These are phyloP conservation scores for Eucalyptus tenuipes DNA, from an alignment of 345 rosid genomes.

Conservation along the genomic window DNA sequence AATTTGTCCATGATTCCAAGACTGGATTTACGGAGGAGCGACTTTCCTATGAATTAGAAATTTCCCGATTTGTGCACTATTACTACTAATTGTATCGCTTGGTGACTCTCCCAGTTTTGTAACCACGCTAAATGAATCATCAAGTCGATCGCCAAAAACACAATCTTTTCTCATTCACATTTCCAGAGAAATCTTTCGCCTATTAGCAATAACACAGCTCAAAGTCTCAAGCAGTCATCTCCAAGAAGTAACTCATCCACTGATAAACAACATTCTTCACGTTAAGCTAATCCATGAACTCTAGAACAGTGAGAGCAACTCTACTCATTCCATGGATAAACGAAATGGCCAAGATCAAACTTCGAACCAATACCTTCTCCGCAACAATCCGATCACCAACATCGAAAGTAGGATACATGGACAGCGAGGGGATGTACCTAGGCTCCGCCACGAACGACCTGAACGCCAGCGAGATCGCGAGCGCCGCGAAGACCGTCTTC, in stretches of 20 bases:
- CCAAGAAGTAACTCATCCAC: not conserved
- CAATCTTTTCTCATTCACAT: not conserved
- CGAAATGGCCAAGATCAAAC: not conserved
- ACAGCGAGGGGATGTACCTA: conserved; percentile 89
- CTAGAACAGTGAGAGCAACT: not conserved
- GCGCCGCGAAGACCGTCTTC: conserved; percentile 63
- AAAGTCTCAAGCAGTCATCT: not conserved
- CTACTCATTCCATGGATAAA: not conserved
- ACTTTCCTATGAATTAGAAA: not conserved
- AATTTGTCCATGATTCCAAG: not conserved
- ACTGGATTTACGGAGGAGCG: not conserved
- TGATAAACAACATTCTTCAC: not conserved
- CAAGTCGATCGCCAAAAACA: not conserved
- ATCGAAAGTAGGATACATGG: conserved; percentile 98
- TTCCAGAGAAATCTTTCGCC: not conserved
- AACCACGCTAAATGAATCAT: not conserved
- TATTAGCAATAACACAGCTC: not conserved
- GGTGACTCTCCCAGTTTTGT: not conserved
- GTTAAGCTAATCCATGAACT: not conserved
- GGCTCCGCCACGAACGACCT: conserved; percentile 86
- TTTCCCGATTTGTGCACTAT: not conserved
- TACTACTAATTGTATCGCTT: not conserved
- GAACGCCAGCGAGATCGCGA: conserved; percentile 72
- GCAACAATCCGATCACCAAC: conserved; percentile 92
- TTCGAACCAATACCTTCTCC: conserved; percentile 52